phyloP scores from a whole-genome alignment of 2,329 filamentous ascomycete species.

The Simplicillium sp. region DNA sequence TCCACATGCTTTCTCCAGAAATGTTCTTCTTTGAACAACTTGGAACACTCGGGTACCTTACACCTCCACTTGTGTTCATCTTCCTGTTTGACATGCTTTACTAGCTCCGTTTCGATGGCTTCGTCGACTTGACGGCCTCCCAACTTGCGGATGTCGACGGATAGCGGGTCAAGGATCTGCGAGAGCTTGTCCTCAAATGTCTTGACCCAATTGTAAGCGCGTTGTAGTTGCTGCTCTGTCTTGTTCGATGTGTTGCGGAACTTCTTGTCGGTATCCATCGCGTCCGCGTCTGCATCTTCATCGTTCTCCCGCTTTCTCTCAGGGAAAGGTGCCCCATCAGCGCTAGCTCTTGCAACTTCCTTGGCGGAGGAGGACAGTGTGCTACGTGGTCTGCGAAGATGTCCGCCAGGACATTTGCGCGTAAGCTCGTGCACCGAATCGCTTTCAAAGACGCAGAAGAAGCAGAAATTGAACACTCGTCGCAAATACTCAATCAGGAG shows the following conservation, averaged over 20 bases:
- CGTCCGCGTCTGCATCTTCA: slow-evolving; percentile 45
- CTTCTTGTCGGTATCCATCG: slow-evolving; percentile 55
- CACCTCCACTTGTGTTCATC: slow-evolving; percentile 96
- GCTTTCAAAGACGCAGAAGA: slow-evolving; percentile 98
- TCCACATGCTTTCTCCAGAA: slow-evolving; percentile 99
- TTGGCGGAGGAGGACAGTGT: slow-evolving; percentile 78
- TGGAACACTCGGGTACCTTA: slow-evolving; percentile 91
- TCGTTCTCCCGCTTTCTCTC: slow-evolving; percentile 68
- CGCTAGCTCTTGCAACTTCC: slow-evolving; percentile 76
- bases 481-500: slow-evolving; percentile 93
- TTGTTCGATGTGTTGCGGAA: slow-evolving; percentile 62
- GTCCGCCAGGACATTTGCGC: slow-evolving; percentile 93
- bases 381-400: slow-evolving; percentile 81
- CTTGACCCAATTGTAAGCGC: slow-evolving; percentile 97
- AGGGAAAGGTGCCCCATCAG: slow-evolving; percentile 73
- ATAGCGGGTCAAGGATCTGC: slow-evolving; percentile 85
- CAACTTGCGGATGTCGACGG: slow-evolving; percentile 79
- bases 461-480: slow-evolving; percentile 96
- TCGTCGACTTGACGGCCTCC: slow-evolving; percentile 83
- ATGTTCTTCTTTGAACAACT: slow-evolving; percentile 92
- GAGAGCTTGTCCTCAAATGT: slow-evolving; percentile 96
- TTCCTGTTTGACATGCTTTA: slow-evolving; percentile 89
- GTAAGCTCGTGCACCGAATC: slow-evolving; percentile 95
- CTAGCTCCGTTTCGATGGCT: slow-evolving; percentile 74
- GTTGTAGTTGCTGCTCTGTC: slow-evolving; percentile 82